phyloP scores from a whole-genome alignment of 1,284 basidiomycete genomes.

The Ustilago xerochloae region DNA sequence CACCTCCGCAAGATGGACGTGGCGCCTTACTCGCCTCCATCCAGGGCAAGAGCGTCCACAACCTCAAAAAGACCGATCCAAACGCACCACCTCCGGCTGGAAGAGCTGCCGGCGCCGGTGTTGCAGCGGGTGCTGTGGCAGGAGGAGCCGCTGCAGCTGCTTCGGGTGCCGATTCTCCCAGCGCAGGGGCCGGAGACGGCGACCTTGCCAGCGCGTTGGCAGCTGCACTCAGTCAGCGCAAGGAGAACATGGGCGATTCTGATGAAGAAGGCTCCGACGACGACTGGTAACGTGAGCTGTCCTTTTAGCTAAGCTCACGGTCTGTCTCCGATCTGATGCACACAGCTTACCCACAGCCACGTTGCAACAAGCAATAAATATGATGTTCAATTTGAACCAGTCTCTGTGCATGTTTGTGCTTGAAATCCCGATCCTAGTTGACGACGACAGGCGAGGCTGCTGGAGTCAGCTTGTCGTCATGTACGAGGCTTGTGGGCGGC shows the following conservation, averaged over 20 bases:
- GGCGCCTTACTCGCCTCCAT: slow-evolving; percentile 77
- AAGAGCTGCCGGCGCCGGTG: slow-evolving; percentile 26
- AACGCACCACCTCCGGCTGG: slow-evolving; percentile 28
- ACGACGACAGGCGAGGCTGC: slow-evolving; percentile 5
- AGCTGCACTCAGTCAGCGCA: slow-evolving; percentile 78
- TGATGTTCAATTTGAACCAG: background rate
- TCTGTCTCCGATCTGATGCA: too few species aligned
- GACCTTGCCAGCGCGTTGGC: slow-evolving; percentile 78
- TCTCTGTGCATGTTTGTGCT: background rate
- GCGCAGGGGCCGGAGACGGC: slow-evolving; percentile 68
- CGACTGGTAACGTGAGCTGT: slow-evolving; percentile 59
- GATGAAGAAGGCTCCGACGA: slow-evolving; percentile 81
- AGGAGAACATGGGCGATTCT: slow-evolving; percentile 87
- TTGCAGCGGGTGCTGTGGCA: slow-evolving; percentile 24
- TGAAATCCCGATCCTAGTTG: background rate
- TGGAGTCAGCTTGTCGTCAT: background rate
- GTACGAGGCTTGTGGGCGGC: background rate
- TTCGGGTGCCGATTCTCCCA: slow-evolving; percentile 19
- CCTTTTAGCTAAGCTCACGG: background rate
- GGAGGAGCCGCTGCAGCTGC: slow-evolving; percentile 28
- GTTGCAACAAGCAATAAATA: too few species aligned
- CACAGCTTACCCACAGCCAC: too few species aligned
- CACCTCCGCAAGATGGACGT: slow-evolving; percentile 67
- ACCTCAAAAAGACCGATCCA: slow-evolving; percentile 76
- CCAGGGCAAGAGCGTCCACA: slow-evolving; percentile 77